Percentiles rank a stretch among this genome's conserved stretches.
These are phyloP conservation scores for Aspergillus panamensis DNA, from an alignment of 495 filamentous ascomycete genomes.

Conservation along the genomic window DNA sequence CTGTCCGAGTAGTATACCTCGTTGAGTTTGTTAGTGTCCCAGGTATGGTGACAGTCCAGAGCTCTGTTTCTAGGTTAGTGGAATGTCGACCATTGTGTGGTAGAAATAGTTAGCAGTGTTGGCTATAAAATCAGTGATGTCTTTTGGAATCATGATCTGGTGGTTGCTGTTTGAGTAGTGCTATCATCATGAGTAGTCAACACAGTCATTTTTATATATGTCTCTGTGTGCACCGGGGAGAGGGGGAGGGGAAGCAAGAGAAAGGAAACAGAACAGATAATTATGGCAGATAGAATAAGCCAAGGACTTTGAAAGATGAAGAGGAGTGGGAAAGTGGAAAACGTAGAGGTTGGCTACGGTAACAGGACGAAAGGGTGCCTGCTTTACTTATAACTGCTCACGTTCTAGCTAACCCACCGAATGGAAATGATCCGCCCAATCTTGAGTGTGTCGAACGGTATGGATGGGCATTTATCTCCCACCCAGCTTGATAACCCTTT, in stretches of 20 bases:
- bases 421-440: conserved; percentile 24
- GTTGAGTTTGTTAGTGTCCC: no score
- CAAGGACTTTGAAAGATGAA: conserved; percentile 7
- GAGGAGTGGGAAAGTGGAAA: conserved; percentile 11
- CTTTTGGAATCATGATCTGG: background rate
- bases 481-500: conserved; percentile 14
- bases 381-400: conserved; percentile 34
- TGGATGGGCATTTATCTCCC: conserved; percentile 22
- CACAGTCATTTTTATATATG: background rate
- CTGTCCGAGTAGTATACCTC: no score
- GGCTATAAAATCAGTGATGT: background rate
- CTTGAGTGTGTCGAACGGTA: conserved; percentile 20
- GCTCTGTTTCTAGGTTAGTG: no score
- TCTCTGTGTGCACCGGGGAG: background rate
- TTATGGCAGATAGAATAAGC: background rate
- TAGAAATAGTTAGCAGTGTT: no score
- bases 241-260: background rate
- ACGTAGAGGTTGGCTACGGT: conserved; percentile 17
- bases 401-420: conserved; percentile 19
- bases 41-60: no score
- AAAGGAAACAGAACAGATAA: background rate
- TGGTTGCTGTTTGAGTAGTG: background rate
- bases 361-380: conserved; percentile 23
- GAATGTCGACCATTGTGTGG: no score
- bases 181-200: background rate